Percentiles rank a stretch among this genome's conserved stretches.
Evolutionary conservation across 306 rosid species (phyloP).

Genomic region (Dicorynia guianensis): DNA sequence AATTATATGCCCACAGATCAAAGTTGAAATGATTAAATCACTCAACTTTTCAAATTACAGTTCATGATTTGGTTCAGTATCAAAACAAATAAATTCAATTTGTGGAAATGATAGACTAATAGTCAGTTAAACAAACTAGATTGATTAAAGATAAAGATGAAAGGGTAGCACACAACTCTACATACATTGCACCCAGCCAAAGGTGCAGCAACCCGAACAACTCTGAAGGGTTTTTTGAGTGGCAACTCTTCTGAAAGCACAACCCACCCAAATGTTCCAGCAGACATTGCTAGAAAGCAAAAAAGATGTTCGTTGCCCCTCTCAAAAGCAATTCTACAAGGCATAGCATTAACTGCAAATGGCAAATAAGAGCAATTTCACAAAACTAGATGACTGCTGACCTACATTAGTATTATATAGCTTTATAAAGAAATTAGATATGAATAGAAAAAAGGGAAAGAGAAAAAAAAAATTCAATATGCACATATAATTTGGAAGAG

Average conservation of each 20-base stretch:
- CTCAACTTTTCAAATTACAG: slow-evolving; percentile 1
- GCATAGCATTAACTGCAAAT: slow-evolving; percentile 75
- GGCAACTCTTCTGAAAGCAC: slow-evolving; percentile 85
- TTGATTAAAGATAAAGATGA: slow-evolving; percentile 29
- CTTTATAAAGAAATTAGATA: slow-evolving; percentile 32
- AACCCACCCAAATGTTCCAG: slow-evolving; percentile 82
- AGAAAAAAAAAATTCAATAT: too few relatives aligned
- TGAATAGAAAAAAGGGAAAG: too few relatives aligned
- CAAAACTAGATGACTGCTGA: slow-evolving; percentile 1
- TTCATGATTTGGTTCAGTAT: background rate
- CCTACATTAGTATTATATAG: background rate
- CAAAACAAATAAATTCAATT: slow-evolving; percentile 22
- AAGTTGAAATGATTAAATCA: slow-evolving; percentile 12
- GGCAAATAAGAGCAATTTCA: slow-evolving; percentile 43
- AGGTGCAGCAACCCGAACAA: slow-evolving; percentile 79
- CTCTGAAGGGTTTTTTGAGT: slow-evolving; percentile 66
- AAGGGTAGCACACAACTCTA: slow-evolving; percentile 16
- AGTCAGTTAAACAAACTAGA: slow-evolving; percentile 18
- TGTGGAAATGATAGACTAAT: slow-evolving; percentile 16
- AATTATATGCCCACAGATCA: background rate
- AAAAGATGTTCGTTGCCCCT: slow-evolving; percentile 85
- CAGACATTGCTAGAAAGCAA: slow-evolving; percentile 70
- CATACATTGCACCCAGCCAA: slow-evolving; percentile 91
- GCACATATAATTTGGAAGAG: background rate
- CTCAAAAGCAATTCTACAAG: slow-evolving; percentile 94